Evolutionary conservation across 2,329 filamentous ascomycete genomes (phyloP).

Genomic region (Phaeophleospora eucalypticola): DNA sequence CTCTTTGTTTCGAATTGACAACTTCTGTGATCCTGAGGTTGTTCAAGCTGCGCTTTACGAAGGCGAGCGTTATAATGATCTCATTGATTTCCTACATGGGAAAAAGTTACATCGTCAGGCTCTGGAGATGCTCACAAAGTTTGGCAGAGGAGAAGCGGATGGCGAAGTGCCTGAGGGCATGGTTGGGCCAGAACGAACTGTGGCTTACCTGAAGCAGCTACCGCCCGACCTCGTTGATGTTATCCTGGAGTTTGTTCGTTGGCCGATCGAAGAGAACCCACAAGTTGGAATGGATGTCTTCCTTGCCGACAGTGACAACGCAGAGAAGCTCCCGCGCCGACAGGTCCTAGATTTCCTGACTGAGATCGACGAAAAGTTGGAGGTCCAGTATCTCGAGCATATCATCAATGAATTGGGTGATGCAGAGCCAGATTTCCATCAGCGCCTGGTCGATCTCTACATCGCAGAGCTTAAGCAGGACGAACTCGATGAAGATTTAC

Average conservation of each 20-base stretch:
- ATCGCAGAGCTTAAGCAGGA: constrained; percentile 49
- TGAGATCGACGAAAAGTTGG: constrained; percentile 64
- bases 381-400: constrained; percentile 82
- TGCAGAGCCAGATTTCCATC: constrained; percentile 78
- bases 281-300: constrained; percentile 88
- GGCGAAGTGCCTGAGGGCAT: constrained; percentile 52
- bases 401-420: constrained; percentile 85
- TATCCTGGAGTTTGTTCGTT: constrained; percentile 85
- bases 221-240: constrained; percentile 84
- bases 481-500: constrained; percentile 32
- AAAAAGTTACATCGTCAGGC: constrained; percentile 90
- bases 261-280: constrained; percentile 72
- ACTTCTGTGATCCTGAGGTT: constrained; percentile 94
- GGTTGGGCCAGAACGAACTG: constrained; percentile 76
- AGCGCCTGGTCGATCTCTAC: constrained; percentile 71
- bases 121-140: constrained; percentile 73
- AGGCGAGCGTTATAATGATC: constrained; percentile 80
- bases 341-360: constrained; percentile 71
- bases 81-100: constrained; percentile 96
- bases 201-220: constrained; percentile 84
- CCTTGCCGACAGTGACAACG: constrained; percentile 87
- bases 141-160: constrained; percentile 58
- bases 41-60: constrained; percentile 91
- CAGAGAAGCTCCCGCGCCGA: constrained; percentile 78
- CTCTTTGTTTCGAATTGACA: constrained; percentile 88